Base-by-base conservation (phyloP, 2,329 filamentous ascomycete genomes). In the Ascochyta koolunga region DNA sequence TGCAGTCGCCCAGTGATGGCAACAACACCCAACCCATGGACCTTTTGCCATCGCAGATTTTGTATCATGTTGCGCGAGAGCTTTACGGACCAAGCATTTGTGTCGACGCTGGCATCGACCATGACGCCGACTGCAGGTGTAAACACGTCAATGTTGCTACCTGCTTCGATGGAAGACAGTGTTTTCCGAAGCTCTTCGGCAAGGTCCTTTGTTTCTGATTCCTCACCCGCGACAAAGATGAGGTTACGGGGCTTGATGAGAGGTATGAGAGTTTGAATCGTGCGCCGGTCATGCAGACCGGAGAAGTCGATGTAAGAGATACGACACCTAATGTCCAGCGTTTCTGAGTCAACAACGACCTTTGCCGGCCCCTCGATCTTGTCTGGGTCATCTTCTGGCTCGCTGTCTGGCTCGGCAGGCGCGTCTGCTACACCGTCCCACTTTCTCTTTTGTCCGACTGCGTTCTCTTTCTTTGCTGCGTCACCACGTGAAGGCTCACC, bases 21-120 rank as follows among this genome's bases (percentile, higher is more conserved):
- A 15, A 96, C 93, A 52, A 99, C 91, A 33, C 91, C 90, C 7
- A 98, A 80, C 2, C 90, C 92, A 50, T 91, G 88, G 21, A 98
- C 92, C 54, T 91, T 93, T 77, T 98, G 95, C 95, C 95, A 98
- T 69, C 90, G 91, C 55, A 99, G 82, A 64, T 89, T 89, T 75
- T 91, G 91, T 54, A 96, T 89, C 18, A 99, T 85, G 38, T 85
- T 80, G 63, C 93, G 90, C 42, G 91, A 92, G 16, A 99, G 83
- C 75, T 93, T 96, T 56, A 99, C 90, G 21, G 90, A 88, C 95
- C 96, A 99, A 4, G 95, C 93, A 71, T 98, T 97, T 5, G 93
- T 98, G 72, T 99, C 95, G 36, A 98, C 93, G 68, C 93, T 97
- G 11, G 93, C 95, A 73, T 99, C 88, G 36, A 99, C 83, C 13